Percentiles rank a stretch among this genome's conserved stretches.
These are phyloP conservation scores for Neurospora tetrasperma DNA, from an alignment of 495 filamentous ascomycete genomes.

Conservation along the genomic window DNA sequence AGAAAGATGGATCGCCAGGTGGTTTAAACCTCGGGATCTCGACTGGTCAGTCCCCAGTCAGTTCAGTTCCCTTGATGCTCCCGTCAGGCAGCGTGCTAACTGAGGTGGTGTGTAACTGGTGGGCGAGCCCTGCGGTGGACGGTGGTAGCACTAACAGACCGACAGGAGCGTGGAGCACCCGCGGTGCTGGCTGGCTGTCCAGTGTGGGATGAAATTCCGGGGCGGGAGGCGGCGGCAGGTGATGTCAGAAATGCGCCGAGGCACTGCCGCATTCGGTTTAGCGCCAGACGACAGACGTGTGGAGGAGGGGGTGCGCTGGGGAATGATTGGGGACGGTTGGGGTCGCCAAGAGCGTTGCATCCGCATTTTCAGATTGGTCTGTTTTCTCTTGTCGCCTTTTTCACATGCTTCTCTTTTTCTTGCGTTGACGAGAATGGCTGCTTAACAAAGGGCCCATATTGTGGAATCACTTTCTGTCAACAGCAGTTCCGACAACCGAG, in stretches of 20 bases:
- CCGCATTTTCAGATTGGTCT: neutral
- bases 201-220: neutral
- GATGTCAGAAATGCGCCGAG: slow-evolving; percentile 30
- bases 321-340: neutral
- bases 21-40: neutral
- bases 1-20: neutral
- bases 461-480: neutral
- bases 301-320: neutral
- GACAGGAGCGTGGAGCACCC: neutral
- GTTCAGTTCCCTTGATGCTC: too few species aligned
- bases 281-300: slow-evolving; percentile 4
- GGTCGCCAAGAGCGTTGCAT: neutral
- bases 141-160: neutral
- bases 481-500: neutral
- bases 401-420: neutral
- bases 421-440: neutral
- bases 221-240: slow-evolving; percentile 13
- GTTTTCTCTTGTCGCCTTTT: neutral
- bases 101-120: neutral
- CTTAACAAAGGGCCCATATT: neutral
- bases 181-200: neutral
- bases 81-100: neutral
- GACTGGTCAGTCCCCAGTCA: neutral
- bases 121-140: neutral
- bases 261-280: slow-evolving; percentile 24